Evolutionary conservation across 352 stramenopile genomes (phyloP).

Genomic region (Pythium folliculosum): DNA sequence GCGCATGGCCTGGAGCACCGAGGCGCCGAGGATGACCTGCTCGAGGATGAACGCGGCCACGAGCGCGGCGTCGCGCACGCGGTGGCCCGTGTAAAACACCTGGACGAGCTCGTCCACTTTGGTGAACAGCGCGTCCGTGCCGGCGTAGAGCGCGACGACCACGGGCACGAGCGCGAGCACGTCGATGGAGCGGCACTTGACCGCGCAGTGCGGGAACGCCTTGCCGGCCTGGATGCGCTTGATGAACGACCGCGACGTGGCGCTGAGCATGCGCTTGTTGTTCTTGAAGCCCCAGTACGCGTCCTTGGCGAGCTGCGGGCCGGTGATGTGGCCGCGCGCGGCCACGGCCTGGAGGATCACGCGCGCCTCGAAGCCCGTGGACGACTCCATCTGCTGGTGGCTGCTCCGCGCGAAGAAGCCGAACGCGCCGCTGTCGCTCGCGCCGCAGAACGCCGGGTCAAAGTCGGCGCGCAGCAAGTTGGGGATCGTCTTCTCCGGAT

Average conservation of each 20-base stretch:
- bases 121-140: constrained; percentile 76
- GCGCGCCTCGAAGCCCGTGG: constrained; percentile 74
- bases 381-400: constrained; percentile 65
- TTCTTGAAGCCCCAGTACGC: constrained; percentile 86
- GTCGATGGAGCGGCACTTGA: constrained; percentile 82
- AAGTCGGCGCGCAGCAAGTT: constrained; percentile 75
- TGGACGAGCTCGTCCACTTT: constrained; percentile 82
- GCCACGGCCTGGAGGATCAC: constrained; percentile 76
- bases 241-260: constrained; percentile 72
- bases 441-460: constrained; percentile 75
- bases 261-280: constrained; percentile 67
- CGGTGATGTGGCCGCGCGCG: constrained; percentile 66
- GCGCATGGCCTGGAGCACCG: constrained; percentile 78
- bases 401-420: constrained; percentile 36
- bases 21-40: constrained; percentile 76
- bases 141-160: constrained; percentile 77
- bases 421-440: constrained; percentile 47
- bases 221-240: constrained; percentile 76
- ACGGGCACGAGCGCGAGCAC: constrained; percentile 73
- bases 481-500: constrained; percentile 78
- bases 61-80: constrained; percentile 67
- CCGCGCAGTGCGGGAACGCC: constrained; percentile 65
- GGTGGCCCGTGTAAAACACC: constrained; percentile 75
- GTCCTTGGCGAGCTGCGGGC: constrained; percentile 74
- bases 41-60: constrained; percentile 79